Evolutionary conservation across 805 yeast genomes (phyloP).

Genomic region (Hanseniaspora thailandica): DNA sequence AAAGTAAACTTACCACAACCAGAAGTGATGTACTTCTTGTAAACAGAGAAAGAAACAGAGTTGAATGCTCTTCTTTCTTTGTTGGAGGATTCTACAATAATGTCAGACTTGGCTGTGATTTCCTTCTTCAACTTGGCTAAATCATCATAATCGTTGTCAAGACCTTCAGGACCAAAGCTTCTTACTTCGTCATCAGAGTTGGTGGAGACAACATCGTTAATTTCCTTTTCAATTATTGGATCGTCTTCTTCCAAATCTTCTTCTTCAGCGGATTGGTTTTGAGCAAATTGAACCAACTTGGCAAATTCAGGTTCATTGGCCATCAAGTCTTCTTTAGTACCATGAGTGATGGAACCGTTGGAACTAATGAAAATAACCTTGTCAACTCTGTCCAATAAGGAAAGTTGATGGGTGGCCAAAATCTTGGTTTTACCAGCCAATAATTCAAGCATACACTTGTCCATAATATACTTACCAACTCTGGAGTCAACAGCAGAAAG

Average conservation of each 20-base stretch:
- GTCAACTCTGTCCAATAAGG: constrained; percentile 52
- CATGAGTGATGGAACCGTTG: constrained; percentile 46
- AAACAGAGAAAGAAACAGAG: constrained; percentile 25
- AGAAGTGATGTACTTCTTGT: constrained; percentile 25
- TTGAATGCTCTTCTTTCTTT: constrained; percentile 20
- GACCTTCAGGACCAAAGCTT: constrained; percentile 11
- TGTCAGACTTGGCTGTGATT: constrained; percentile 18
- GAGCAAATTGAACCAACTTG: constrained; percentile 37
- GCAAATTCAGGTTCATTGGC: constrained; percentile 34
- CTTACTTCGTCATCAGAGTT: constrained; percentile 14
- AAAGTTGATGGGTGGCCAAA: constrained; percentile 67
- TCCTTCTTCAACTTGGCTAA: constrained; percentile 16
- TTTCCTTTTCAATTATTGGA: constrained; percentile 18
- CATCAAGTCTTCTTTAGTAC: constrained; percentile 42
- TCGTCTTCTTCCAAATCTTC: constrained; percentile 23
- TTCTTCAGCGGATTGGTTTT: constrained; percentile 22
- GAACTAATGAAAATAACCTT: constrained; percentile 51
- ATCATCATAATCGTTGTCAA: constrained; percentile 17
- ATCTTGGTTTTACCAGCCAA: constrained; percentile 47
- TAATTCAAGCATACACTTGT: constrained; percentile 44
- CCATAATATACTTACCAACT: constrained; percentile 59
- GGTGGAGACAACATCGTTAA: constrained; percentile 17
- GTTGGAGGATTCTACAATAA: constrained; percentile 11
- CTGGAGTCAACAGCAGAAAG: constrained; percentile 69
- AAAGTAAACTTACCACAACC: constrained; percentile 25